A percentile compares a stretch with the other conserved stretches of the same genome.
Evolutionary conservation across 495 filamentous ascomycete species (phyloP).

Genomic region (Podospora conica): DNA sequence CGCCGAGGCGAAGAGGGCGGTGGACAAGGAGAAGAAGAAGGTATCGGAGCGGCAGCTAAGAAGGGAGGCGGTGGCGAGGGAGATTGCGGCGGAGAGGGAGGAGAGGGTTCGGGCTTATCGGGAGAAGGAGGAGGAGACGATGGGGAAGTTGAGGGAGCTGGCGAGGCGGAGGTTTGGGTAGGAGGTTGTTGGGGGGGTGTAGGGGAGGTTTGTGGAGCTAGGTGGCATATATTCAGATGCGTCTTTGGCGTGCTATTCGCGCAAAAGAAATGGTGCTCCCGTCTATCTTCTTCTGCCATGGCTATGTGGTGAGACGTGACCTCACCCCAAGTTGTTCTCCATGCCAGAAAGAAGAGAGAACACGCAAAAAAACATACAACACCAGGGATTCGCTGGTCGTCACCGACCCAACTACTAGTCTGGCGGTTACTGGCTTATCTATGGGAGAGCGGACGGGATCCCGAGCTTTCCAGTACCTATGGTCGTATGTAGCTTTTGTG

Average conservation of each 20-base stretch:
- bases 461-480: conserved; percentile 40
- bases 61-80: conserved; percentile 57
- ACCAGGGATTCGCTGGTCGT: conserved; percentile 32
- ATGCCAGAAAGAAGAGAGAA: not conserved
- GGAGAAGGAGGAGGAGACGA: conserved; percentile 58
- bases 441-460: conserved; percentile 50
- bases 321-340: no score
- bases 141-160: conserved; percentile 58
- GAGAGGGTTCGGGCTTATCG: conserved; percentile 51
- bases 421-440: conserved; percentile 30
- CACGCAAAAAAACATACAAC: conserved; percentile 33
- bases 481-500: conserved; percentile 34
- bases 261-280: no score
- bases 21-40: conserved; percentile 48
- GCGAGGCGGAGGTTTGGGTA: conserved; percentile 54
- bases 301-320: no score
- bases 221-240: no score
- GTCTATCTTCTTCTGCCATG: no score
- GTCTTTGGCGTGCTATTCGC: no score
- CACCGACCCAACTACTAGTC: conserved; percentile 39
- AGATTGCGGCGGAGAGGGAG: conserved; percentile 56
- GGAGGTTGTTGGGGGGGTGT: not conserved
- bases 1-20: conserved; percentile 51
- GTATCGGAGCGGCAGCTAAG: conserved; percentile 61
- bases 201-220: not conserved